Evolutionary conservation across 2,329 filamentous ascomycete genomes (phyloP).

Genomic region (Penicillium sp.): DNA sequence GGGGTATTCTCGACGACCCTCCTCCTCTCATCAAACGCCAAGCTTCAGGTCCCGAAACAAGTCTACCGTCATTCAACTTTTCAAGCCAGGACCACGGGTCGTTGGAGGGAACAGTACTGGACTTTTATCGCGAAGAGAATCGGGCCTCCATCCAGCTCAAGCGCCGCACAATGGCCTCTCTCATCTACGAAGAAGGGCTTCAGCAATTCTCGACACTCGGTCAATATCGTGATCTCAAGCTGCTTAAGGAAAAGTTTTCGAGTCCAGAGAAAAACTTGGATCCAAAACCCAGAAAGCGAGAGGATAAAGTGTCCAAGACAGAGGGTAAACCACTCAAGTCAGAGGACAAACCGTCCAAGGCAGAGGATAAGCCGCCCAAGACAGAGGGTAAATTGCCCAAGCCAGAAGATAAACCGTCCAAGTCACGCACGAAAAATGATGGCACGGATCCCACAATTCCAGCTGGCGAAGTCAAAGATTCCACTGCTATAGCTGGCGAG

Average conservation of each 20-base stretch:
- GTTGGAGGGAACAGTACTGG: background rate
- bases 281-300: background rate
- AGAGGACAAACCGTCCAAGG: too few relatives aligned
- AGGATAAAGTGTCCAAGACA: background rate
- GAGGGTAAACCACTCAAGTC: too few relatives aligned
- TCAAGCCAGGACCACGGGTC: background rate
- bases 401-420: background rate
- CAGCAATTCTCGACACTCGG: background rate
- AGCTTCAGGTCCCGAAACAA: background rate
- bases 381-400: background rate
- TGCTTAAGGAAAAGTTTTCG: background rate
- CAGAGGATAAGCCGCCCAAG: too few relatives aligned
- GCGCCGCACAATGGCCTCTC: background rate
- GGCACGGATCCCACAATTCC: background rate
- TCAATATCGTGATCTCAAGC: background rate
- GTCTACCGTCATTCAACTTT: background rate
- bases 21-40: background rate
- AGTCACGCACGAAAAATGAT: background rate
- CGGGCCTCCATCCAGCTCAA: background rate
- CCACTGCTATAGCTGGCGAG: background rate
- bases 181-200: slow-evolving; percentile 1
- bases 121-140: background rate
- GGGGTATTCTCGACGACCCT: background rate
- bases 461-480: background rate
- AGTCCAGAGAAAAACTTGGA: background rate